A percentile compares a stretch with the other conserved stretches of the same genome.
These are phyloP conservation scores for Picea mariana DNA, from an alignment of 83 land plant species.

Conservation along the genomic window DNA sequence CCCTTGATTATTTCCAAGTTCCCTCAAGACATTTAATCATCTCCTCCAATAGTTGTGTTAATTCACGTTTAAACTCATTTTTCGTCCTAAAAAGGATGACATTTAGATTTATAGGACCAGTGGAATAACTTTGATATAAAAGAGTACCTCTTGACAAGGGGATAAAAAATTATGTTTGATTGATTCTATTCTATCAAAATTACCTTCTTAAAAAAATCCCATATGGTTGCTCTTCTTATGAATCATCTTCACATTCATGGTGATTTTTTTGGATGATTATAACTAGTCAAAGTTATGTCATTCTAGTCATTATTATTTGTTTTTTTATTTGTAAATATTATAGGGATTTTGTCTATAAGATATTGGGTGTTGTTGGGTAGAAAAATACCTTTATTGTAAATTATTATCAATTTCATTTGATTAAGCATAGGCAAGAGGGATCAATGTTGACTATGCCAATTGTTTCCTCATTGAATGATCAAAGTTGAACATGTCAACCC, in stretches of 20 bases:
- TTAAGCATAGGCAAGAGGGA: too few relatives aligned
- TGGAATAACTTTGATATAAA: conserved; percentile 43
- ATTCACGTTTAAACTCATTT: conserved; percentile 39
- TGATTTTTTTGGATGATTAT: conserved; percentile 23
- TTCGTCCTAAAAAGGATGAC: conserved; percentile 49
- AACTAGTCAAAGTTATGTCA: conserved; percentile 16
- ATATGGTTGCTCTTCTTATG: conserved; percentile 24
- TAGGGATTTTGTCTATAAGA: conserved; percentile 30
- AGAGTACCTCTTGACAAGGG: conserved; percentile 58
- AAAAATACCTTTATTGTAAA: too few relatives aligned
- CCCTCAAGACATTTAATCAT: conserved; percentile 46
- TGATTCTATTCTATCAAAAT: conserved; percentile 27
- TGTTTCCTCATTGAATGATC: too few relatives aligned
- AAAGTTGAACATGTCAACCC: too few relatives aligned
- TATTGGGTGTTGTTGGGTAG: conserved; percentile 16
- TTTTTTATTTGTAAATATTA: conserved; percentile 33
- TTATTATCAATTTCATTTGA: too few relatives aligned
- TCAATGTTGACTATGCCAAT: too few relatives aligned
- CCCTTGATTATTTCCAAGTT: conserved; percentile 48
- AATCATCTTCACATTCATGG: conserved; percentile 26
- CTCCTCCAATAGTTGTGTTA: conserved; percentile 39
- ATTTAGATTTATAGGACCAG: conserved; percentile 40
- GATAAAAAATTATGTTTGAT: conserved; percentile 45
- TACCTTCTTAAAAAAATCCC: conserved; percentile 39
- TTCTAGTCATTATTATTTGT: neutral